A percentile compares a stretch with the other conserved stretches of the same genome.
These are phyloP conservation scores for Sphaerulina vaccinii DNA, from an alignment of 2,329 filamentous ascomycete species.

Conservation along the genomic window DNA sequence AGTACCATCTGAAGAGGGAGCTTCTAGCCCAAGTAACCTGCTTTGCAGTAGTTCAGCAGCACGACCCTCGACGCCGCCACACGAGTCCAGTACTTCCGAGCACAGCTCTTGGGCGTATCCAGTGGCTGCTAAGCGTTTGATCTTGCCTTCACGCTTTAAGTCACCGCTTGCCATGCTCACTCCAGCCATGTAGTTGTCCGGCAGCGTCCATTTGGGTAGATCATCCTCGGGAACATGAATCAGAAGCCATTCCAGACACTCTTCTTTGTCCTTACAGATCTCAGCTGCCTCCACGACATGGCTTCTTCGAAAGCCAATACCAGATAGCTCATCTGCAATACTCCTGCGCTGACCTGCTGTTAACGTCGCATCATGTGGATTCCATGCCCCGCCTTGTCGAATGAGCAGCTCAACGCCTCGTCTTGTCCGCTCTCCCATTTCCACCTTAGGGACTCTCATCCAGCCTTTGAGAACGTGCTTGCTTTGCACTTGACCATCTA, in stretches of 20 bases:
- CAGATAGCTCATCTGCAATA: slow-evolving; percentile 70
- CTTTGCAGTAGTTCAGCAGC: slow-evolving; percentile 79
- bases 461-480: slow-evolving; percentile 61
- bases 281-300: slow-evolving; percentile 85
- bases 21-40: slow-evolving; percentile 54
- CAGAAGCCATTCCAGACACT: slow-evolving; percentile 91
- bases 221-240: slow-evolving; percentile 98
- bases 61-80: slow-evolving; percentile 68
- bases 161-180: slow-evolving; percentile 82
- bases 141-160: slow-evolving; percentile 73
- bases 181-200: slow-evolving; percentile 87
- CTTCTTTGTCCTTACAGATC: slow-evolving; percentile 87
- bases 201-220: slow-evolving; percentile 85
- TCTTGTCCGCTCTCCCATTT: slow-evolving; percentile 82
- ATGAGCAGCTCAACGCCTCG: slow-evolving; percentile 77
- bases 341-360: slow-evolving; percentile 54
- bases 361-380: slow-evolving; percentile 72
- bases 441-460: slow-evolving; percentile 82
- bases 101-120: slow-evolving; percentile 87
- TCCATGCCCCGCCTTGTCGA: slow-evolving; percentile 79
- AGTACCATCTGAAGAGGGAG: slow-evolving; percentile 35
- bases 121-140: slow-evolving; percentile 76
- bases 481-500: slow-evolving; percentile 40
- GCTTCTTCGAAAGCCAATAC: slow-evolving; percentile 82
- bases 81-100: slow-evolving; percentile 70